Evolutionary conservation across 192 early-diverging fungal genomes (phyloP), one percentile per base, ranked within the genome.

Genomic region (Hyaloraphidium curvatum): DNA sequence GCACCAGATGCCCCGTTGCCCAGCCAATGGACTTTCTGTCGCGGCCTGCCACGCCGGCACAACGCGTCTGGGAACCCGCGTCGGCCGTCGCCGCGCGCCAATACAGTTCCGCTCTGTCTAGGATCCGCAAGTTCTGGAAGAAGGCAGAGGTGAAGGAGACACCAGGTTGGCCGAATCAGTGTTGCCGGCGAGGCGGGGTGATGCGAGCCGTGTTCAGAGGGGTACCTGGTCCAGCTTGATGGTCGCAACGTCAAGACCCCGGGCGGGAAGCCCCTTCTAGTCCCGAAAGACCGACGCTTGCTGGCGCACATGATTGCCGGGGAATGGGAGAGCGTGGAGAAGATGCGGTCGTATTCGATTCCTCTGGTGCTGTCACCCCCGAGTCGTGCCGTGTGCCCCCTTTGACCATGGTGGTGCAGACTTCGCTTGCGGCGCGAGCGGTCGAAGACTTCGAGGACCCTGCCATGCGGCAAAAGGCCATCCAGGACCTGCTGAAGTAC

Each of bases 281-380:
- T 97, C 23, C 66, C 77, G 4, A 43, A 35, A 16, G 53, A 70
- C 0, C 77, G 82, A 52, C 63, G 57, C 27, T 53, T 67, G n/a
- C 56, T 97, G 28, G 93, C 87, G n/a, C 56, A 76, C 31, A 68
- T 94, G 55, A 71, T 88, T 29, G 88, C 86, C 4, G 87, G 73
- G 7, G 93, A 97, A 64, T 97, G 93, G 93, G 88, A 97, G 62
- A 69, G 79, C 52, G 87, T 90, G 64, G 78, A 74, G 29, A 56
- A 83, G 28, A 60, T 94, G 11, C 88, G 87, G 61, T 66, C 79
- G 0, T 86, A 89, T 59, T 80, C 90, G 7, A 69, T 97, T 14
- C 87, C 89, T 1, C 72, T 97, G 76, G 81, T 80, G 67, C 55
- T 54, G 23, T n/a, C 13, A n/a, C 54, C 9, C 2, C 1, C 25